Evolutionary conservation across 164 flowering plant species (phyloP), one percentile per base, ranked within the genome.

Genomic region (Stephania japonica): DNA sequence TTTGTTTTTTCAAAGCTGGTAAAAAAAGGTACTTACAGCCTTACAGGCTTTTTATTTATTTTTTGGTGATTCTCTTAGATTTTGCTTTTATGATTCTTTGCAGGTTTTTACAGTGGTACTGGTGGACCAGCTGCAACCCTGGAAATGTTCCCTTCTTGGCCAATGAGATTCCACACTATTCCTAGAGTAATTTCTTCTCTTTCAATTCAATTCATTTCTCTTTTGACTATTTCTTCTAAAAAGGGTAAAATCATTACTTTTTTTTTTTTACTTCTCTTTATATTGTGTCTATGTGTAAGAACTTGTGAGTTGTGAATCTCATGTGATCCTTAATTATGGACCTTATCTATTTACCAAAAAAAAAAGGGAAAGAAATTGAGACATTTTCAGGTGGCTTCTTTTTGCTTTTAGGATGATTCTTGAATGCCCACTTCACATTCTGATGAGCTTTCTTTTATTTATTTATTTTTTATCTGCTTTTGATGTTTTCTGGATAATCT

Each of bases 121-220:
- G 84, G 75, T 70, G 85, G 86, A 73, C 87, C 92, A 79, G 91
- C 97, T 73, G 90, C 98, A 64, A 93, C 98, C 74, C 90, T 93
- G 89, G 96, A 91, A 65, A 93, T 93, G 92, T 91, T 93, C 84
- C 98, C 97, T 82, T 85, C 97, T 70, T 91, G 93, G 97, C 97
- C 98, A 84, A 87, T 89, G 76, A 91, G 91, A 83, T 85, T 81
- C 76, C 91, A 88, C 19, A 85, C 85, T 66, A 85, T 87, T 71
- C 84, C 83, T 70, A 80, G 87, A 82, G 90, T 87, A 86, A 67
- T 56, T 70, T 73, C 75, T 69, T 67, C 42, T 24, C 76, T 49
- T 16, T 49, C 73, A 32, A 32, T 32, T 32, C 38, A 32, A 32
- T 32, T 32, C 0, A 32, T 32, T 32, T 32, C 53, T 47, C 72